Conservation (phyloP, 345 rosid species). For the Hibiscus mutabilis region DNA sequence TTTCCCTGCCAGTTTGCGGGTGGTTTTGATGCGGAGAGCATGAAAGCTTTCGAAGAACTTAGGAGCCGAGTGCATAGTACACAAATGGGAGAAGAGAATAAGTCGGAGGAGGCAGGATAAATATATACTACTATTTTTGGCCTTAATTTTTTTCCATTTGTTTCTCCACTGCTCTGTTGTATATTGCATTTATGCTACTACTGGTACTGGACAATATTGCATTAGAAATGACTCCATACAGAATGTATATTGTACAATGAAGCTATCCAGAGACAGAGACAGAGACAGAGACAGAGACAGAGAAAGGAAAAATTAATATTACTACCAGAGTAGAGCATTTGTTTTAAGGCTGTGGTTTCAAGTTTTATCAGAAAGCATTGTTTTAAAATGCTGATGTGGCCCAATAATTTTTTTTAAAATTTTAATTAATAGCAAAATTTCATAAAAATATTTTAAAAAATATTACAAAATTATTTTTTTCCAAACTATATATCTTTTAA, state of each 20-base stretch:
- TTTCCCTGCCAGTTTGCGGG: constrained; percentile 77
- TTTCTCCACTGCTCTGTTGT: constrained; percentile 18
- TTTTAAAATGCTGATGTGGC: not conserved
- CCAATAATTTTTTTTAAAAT: no score
- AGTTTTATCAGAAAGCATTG: not conserved
- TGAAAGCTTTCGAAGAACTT: constrained; percentile 95
- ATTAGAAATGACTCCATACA: not conserved
- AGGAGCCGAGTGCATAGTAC: constrained; percentile 55
- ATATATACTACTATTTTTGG: not conserved
- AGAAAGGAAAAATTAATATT: not conserved
- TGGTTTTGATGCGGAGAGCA: constrained; percentile 96
- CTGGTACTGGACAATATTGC: not conserved
- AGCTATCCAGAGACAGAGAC: not conserved
- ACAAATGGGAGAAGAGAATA: constrained; percentile 26
- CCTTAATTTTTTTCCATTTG: not conserved
- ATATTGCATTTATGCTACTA: constrained; percentile 9
- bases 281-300: not conserved
- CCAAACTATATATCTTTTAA: no score
- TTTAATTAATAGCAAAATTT: no score
- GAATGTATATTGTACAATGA: constrained; percentile 13
- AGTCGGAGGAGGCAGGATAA: constrained; percentile 29
- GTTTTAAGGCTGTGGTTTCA: not conserved
- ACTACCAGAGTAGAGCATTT: not conserved
- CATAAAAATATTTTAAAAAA: no score
- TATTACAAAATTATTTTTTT: no score